Evolutionary conservation across 768 basidiomycete genomes (phyloP), one percentile per base, ranked within the genome.

Genomic region (Lentinula edodes): DNA sequence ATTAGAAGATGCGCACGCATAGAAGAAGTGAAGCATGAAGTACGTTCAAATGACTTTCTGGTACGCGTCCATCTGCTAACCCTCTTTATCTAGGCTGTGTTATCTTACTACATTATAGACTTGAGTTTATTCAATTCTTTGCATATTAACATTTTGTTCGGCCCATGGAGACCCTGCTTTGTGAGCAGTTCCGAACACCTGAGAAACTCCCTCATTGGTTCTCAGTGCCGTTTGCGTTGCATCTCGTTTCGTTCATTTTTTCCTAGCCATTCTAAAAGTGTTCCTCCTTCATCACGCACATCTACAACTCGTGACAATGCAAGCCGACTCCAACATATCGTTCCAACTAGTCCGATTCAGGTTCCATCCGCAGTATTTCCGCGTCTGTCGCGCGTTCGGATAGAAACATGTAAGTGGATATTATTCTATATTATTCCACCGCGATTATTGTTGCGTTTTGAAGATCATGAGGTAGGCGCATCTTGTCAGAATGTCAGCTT

Each of bases 211-310:
- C 7, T 46, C n/a, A 46, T 20, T 46, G 45, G 52, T 16, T 35
- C 53, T 39, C 53, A 54, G 35, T 54, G 36, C 10, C 18, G 53
- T 39, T 54, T 36, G 28, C 18, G 18, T 36, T 23, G 28, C 28
- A 54, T 16, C 53, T 54, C 36, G 18, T 54, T 54, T 54, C 53
- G 53, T 54, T 54, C 53, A 54, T 9, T 32, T 54, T 20, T 54
- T 54, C 53, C 53, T 54, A 38, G 18, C 36, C 53, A 39, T 54
- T 18, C 18, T 12, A 15, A 38, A 52, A 6, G 34, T 16, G 38
- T 20, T 39, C 53, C 39, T 54, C 53, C 20, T 38, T 54, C 32
- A 23, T n/a, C 35, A 38, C 20, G n/a, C 45, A 46, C 8, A 20
- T 20, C 8, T 23, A n/a, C 45, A 12, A 54, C 53, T 39, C 53